A percentile compares a stretch with the other conserved stretches of the same genome.
phyloP scores from a whole-genome alignment of 257 asterid genomes.

The Verbena officinalis region DNA sequence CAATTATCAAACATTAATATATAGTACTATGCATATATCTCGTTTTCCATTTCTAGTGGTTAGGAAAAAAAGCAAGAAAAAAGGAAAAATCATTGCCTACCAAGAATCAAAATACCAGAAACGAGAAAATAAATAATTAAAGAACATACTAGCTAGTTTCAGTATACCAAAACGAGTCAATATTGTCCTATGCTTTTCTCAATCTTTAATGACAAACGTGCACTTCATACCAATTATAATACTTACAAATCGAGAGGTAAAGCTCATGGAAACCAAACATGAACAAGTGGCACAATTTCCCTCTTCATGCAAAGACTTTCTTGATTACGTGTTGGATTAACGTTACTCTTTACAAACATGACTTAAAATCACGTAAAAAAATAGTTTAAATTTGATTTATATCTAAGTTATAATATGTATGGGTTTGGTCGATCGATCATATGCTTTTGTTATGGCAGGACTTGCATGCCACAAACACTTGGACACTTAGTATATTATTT shows the following conservation, averaged over 20 bases:
- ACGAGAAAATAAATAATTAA: not conserved
- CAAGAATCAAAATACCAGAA: not conserved
- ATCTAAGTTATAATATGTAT: not conserved
- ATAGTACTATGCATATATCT: not conserved
- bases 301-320: constrained; percentile 25
- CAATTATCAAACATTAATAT: not conserved
- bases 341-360: not conserved
- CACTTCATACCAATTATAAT: not conserved
- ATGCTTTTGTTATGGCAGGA: constrained; percentile 1
- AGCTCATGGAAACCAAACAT: not conserved
- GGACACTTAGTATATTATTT: not conserved
- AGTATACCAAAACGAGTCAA: not conserved
- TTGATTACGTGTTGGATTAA: not conserved
- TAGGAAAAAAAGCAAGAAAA: constrained; percentile 1
- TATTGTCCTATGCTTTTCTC: constrained; percentile 3
- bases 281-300: constrained; percentile 17
- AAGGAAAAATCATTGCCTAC: not conserved
- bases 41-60: constrained; percentile 33
- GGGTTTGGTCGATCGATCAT: not conserved
- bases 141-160: not conserved
- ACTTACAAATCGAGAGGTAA: not conserved
- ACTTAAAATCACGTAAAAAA: no score
- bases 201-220: not conserved
- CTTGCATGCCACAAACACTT: constrained; percentile 26
- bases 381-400: no score